These are phyloP conservation scores for Striga asiatica DNA, from an alignment of 257 asterid genomes.

Conservation along the genomic window DNA sequence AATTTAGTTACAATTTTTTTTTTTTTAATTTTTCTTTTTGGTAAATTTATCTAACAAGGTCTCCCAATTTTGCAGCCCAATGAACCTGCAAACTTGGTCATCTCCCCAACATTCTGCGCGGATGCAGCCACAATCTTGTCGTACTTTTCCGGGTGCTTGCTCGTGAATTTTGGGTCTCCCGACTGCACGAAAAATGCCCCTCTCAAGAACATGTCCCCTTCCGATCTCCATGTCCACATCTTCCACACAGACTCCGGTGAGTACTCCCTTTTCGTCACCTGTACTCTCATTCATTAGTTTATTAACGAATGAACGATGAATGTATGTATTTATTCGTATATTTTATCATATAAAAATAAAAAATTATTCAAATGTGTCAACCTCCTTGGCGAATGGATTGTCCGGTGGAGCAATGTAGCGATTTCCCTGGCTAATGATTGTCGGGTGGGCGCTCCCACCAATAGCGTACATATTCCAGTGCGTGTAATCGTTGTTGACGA, in stretches of 20 bases:
- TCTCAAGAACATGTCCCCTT: slow-evolving; percentile 52
- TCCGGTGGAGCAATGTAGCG: slow-evolving; percentile 64
- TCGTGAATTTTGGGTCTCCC: slow-evolving; percentile 42
- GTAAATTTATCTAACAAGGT: slow-evolving; percentile 30
- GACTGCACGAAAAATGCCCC: slow-evolving; percentile 76
- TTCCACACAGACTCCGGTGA: slow-evolving; percentile 39
- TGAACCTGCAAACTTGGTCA: slow-evolving; percentile 55
- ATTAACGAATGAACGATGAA: too few species aligned
- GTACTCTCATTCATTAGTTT: background rate
- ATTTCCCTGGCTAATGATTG: slow-evolving; percentile 82
- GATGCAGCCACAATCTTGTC: slow-evolving; percentile 38
- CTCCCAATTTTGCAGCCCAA: slow-evolving; percentile 36
- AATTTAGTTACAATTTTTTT: too few species aligned
- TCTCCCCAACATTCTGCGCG: slow-evolving; percentile 25
- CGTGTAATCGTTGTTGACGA: slow-evolving; percentile 85
- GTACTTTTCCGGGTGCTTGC: slow-evolving; percentile 39
- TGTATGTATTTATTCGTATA: too few species aligned
- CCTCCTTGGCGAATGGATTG: slow-evolving; percentile 43
- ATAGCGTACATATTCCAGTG: slow-evolving; percentile 95
- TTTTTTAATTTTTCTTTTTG: too few species aligned
- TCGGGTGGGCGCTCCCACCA: slow-evolving; percentile 75
- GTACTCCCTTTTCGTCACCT: slow-evolving; percentile 78
- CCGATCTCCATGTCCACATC: slow-evolving; percentile 80
- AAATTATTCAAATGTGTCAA: background rate
- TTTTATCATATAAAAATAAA: too few species aligned